Conservation (phyloP, 345 rosid species). For the Pugionium dolabratum region DNA sequence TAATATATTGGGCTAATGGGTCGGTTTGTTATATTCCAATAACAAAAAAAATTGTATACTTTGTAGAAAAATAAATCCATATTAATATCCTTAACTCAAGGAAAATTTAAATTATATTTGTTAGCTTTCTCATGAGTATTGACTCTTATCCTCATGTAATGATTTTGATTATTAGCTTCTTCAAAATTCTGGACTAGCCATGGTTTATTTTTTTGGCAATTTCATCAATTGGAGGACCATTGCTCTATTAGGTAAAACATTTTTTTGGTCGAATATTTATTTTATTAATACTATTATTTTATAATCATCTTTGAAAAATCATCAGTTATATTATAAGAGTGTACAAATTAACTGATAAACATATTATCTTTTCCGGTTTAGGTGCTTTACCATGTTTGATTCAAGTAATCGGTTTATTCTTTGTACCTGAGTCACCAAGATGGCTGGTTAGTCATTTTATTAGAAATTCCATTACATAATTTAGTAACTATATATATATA, state of each 20-base stretch:
- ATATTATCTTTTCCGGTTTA: constrained; percentile 2
- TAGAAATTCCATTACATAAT: background rate
- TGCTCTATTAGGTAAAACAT: constrained; percentile 39
- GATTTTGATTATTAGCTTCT: constrained; percentile 29
- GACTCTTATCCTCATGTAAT: background rate
- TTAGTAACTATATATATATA: background rate
- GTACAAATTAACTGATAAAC: too few species aligned
- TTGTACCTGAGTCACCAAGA: constrained; percentile 65
- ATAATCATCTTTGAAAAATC: too few species aligned
- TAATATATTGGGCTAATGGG: too few species aligned
- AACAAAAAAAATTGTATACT: too few species aligned
- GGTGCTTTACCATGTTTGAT: constrained; percentile 45
- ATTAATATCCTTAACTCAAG: background rate
- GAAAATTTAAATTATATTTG: background rate
- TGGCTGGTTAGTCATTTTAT: constrained; percentile 46
- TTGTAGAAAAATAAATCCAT: too few species aligned
- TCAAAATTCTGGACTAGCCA: constrained; percentile 38
- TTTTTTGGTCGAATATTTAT: too few species aligned
- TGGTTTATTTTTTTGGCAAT: constrained; percentile 36
- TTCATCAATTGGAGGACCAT: constrained; percentile 36
- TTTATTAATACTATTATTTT: too few species aligned
- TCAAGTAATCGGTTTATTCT: constrained; percentile 46
- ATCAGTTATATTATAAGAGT: too few species aligned
- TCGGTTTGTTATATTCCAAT: too few species aligned
- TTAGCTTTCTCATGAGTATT: constrained; percentile 1